Conservation (phyloP, 192 early-diverging fungal species). For the Powellomyces hirtus region DNA sequence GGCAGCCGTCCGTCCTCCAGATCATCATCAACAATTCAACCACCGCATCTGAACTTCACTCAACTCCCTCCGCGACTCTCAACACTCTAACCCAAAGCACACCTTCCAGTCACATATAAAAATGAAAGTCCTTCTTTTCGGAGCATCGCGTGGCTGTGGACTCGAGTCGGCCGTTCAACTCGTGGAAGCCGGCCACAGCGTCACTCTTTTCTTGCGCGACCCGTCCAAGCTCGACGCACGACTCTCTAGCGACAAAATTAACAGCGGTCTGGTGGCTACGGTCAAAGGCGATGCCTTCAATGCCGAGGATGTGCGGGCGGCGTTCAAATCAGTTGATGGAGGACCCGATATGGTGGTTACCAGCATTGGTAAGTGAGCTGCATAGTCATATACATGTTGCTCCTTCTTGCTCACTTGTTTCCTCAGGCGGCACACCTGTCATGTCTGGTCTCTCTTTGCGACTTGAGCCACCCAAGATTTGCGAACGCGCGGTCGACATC, state of each 20-base stretch:
- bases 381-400: neutral
- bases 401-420: neutral
- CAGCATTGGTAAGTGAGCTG: neutral
- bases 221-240: neutral
- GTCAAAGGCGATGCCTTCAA: neutral
- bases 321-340: neutral
- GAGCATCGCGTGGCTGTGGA: conserved; percentile 1
- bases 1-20: no score
- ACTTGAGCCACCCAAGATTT: neutral
- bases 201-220: neutral
- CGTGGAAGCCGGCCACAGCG: neutral
- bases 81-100: no score
- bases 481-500: neutral
- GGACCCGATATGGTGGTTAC: neutral
- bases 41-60: no score
- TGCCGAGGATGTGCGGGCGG: neutral
- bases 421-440: neutral
- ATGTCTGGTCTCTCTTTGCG: neutral
- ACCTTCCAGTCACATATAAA: no score
- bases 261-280: neutral
- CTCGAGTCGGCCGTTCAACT: neutral
- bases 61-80: no score
- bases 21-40: no score
- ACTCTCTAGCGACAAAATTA: neutral
- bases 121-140: neutral